phyloP scores from a whole-genome alignment of 371 early-diverging fungal species.

The Haplosporangium sp. region DNA sequence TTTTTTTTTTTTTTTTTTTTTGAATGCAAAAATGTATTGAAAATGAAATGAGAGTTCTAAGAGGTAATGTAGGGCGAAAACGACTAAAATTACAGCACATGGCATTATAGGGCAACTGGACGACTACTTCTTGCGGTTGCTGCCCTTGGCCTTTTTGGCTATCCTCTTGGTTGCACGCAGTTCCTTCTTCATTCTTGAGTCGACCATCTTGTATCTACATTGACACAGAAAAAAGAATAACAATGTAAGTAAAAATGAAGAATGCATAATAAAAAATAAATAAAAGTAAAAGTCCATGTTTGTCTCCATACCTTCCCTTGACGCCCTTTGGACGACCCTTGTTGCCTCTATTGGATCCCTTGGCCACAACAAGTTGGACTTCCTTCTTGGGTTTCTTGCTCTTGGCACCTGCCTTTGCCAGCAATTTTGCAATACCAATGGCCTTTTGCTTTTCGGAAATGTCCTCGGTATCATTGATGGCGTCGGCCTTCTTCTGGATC shows the following conservation, averaged over 20 bases:
- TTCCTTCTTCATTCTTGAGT: slow-evolving; percentile 94
- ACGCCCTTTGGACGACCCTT: slow-evolving; percentile 97
- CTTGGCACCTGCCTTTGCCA: slow-evolving; percentile 71
- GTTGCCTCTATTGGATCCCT: slow-evolving; percentile 83
- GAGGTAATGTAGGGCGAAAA: not conserved
- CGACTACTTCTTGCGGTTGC: slow-evolving; percentile 51
- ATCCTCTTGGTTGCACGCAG: slow-evolving; percentile 83
- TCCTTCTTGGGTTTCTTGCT: slow-evolving; percentile 83
- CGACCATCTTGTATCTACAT: slow-evolving; percentile 84
- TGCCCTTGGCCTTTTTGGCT: slow-evolving; percentile 70
- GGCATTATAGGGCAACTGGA: not conserved
- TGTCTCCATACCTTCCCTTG: slow-evolving; percentile 83
- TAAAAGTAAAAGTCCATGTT: slow-evolving; percentile 4
- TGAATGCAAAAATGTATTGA: slow-evolving; percentile 2
- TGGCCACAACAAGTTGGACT: slow-evolving; percentile 92
- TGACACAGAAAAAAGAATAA: not conserved
- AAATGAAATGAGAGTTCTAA: slow-evolving; percentile 6
- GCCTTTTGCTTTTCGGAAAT: slow-evolving; percentile 92
- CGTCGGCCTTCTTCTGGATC: slow-evolving; percentile 90
- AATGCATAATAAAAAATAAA: slow-evolving; percentile 1
- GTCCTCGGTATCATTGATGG: slow-evolving; percentile 88
- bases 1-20: too few species aligned
- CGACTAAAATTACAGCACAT: slow-evolving; percentile 4
- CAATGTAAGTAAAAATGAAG: not conserved
- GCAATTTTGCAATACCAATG: slow-evolving; percentile 80